Evolutionary conservation across 2,329 filamentous ascomycete species (phyloP).

Genomic region (Botrytis pseudocinerea): DNA sequence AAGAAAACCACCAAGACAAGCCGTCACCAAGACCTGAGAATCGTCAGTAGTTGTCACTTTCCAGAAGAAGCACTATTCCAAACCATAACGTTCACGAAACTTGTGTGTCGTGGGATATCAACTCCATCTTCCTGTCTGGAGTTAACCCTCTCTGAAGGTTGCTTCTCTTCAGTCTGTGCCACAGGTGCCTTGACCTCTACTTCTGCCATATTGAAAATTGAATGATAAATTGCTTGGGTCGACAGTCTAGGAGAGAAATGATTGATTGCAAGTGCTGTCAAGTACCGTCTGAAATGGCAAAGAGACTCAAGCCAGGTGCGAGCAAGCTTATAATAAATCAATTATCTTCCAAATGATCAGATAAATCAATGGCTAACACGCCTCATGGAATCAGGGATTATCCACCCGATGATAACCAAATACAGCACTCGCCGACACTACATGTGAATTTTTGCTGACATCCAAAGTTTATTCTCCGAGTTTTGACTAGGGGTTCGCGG

Average conservation of each 20-base stretch:
- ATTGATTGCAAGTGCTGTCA: neutral
- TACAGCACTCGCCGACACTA: neutral
- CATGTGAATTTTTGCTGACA: neutral
- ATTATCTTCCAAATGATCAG: neutral
- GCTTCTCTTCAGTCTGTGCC: slow-evolving; percentile 8
- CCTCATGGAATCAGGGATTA: neutral
- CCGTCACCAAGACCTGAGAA: slow-evolving; percentile 12
- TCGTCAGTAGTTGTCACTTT: neutral
- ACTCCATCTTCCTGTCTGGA: neutral
- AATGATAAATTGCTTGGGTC: neutral
- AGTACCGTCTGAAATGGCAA: neutral
- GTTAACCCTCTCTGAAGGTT: neutral
- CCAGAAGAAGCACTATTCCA: neutral
- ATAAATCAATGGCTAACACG: neutral
- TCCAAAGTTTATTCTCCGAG: neutral
- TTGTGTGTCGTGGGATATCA: slow-evolving; percentile 16
- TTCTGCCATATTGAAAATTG: slow-evolving; percentile 1
- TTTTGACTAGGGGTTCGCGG: neutral
- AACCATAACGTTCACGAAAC: slow-evolving; percentile 14
- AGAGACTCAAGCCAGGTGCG: neutral
- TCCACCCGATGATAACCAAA: too few relatives aligned
- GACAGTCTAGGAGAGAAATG: neutral
- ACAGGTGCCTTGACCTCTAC: neutral
- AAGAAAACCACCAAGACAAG: slow-evolving; percentile 19
- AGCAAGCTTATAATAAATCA: slow-evolving; percentile 8